Evolutionary conservation across 1,284 basidiomycete species (phyloP).

Genomic region (Trichosporon coremiiforme): DNA sequence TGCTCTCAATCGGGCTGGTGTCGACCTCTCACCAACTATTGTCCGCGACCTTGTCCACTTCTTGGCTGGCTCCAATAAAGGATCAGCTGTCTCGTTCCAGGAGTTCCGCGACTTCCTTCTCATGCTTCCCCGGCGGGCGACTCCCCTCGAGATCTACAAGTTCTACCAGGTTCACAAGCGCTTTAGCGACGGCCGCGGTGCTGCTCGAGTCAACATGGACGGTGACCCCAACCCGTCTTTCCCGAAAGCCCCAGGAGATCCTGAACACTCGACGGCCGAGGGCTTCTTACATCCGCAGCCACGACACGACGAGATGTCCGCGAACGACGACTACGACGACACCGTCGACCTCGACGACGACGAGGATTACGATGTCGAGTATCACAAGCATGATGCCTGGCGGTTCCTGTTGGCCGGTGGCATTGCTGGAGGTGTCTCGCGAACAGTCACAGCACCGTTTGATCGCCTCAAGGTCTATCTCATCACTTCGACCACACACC

Average conservation of each 20-base stretch:
- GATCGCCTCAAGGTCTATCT: slow-evolving; percentile 97
- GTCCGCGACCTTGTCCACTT: slow-evolving; percentile 78
- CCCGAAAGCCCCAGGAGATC: slow-evolving; percentile 44
- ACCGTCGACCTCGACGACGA: slow-evolving; percentile 63
- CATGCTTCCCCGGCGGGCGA: slow-evolving; percentile 76
- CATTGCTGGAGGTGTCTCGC: slow-evolving; percentile 89
- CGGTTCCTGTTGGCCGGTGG: slow-evolving; percentile 93
- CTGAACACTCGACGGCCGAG: slow-evolving; percentile 34
- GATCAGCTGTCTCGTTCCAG: slow-evolving; percentile 67
- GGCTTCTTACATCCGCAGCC: slow-evolving; percentile 35
- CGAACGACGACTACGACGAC: slow-evolving; percentile 57
- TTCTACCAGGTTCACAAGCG: slow-evolving; percentile 72
- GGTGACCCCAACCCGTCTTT: slow-evolving; percentile 62
- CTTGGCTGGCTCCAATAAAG: slow-evolving; percentile 61
- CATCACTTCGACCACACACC: slow-evolving; percentile 68
- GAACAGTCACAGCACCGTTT: slow-evolving; percentile 95
- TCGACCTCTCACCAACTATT: slow-evolving; percentile 67
- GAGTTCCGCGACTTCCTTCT: slow-evolving; percentile 90
- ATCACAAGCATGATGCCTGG: slow-evolving; percentile 73
- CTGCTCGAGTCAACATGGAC: slow-evolving; percentile 81
- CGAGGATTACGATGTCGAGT: slow-evolving; percentile 65
- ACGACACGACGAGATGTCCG: slow-evolving; percentile 48
- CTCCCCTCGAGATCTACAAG: slow-evolving; percentile 78
- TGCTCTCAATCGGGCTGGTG: slow-evolving; percentile 73
- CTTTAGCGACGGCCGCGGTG: slow-evolving; percentile 72